Evolutionary conservation across 2,329 filamentous ascomycete species (phyloP).

Genomic region (Corinectria fuckeliana): DNA sequence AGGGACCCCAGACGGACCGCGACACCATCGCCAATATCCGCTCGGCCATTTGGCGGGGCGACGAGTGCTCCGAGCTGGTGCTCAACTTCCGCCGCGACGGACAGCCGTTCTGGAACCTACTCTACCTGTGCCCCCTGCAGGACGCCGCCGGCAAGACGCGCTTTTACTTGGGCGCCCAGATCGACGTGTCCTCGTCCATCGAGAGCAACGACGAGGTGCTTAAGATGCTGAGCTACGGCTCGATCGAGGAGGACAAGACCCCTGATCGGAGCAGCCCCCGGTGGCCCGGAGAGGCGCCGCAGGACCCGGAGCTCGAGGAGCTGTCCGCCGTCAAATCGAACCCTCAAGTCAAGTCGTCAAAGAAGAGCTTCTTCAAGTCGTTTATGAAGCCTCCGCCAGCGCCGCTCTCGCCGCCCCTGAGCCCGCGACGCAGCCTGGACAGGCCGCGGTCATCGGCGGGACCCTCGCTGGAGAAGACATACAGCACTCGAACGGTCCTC

Average conservation of each 20-base stretch:
- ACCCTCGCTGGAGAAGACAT: constrained; percentile 32
- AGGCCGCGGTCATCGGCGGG: constrained; percentile 35
- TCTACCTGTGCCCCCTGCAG: constrained; percentile 60
- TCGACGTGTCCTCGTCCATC: constrained; percentile 63
- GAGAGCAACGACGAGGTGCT: constrained; percentile 58
- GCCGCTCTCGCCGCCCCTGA: constrained; percentile 34
- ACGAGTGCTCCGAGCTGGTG: constrained; percentile 57
- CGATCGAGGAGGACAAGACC: constrained; percentile 29
- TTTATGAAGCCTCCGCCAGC: constrained; percentile 39
- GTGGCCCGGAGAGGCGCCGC: constrained; percentile 23
- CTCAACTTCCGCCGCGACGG: constrained; percentile 60
- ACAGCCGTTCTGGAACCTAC: constrained; percentile 62
- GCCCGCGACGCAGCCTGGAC: constrained; percentile 35
- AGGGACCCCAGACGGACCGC: constrained; percentile 54
- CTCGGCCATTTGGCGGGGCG: constrained; percentile 47
- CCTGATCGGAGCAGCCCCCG: constrained; percentile 15
- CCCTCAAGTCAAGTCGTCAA: constrained; percentile 33
- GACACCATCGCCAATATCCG: constrained; percentile 50
- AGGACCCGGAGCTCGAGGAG: constrained; percentile 38
- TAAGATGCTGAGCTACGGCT: constrained; percentile 52
- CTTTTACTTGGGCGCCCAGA: constrained; percentile 63
- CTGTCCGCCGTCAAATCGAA: constrained; percentile 30
- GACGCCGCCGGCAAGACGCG: constrained; percentile 54
- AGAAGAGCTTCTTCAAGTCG: constrained; percentile 44
- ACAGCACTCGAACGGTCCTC: constrained; percentile 36